Percentiles rank a stretch among this genome's conserved stretches.
phyloP scores from a whole-genome alignment of 306 rosid genomes.

The Citrullus amarus region DNA sequence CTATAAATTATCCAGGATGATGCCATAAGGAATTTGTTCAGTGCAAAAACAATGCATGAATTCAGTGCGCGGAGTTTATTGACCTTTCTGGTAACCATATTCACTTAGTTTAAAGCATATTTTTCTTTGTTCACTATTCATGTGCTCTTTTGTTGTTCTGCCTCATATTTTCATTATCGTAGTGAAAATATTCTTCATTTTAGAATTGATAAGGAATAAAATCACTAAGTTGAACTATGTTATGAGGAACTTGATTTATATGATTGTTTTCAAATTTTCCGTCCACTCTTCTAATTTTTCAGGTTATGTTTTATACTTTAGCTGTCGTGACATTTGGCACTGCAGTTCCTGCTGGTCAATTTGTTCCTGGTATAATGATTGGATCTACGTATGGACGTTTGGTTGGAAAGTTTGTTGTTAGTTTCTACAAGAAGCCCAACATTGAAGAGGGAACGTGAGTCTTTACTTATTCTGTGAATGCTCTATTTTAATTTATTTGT shows the following conservation, averaged over 20 bases:
- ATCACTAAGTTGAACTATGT: not conserved
- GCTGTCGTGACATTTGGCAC: conserved; percentile 94
- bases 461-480: not conserved
- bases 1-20: conserved; percentile 56
- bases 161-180: not conserved
- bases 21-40: conserved; percentile 94
- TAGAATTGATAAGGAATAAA: not conserved
- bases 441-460: conserved; percentile 99
- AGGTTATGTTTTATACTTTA: conserved; percentile 89
- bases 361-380: conserved; percentile 96
- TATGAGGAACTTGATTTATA: not conserved
- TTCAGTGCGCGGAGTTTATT: conserved; percentile 87
- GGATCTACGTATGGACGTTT: conserved; percentile 98
- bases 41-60: conserved; percentile 94
- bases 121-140: not conserved
- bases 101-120: not conserved
- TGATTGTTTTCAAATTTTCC: conserved; percentile 4
- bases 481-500: not conserved
- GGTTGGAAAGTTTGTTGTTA: conserved; percentile 90
- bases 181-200: not conserved
- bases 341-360: conserved; percentile 95
- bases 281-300: conserved; percentile 23
- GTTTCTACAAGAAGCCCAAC: conserved; percentile 70
- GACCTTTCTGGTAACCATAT: conserved; percentile 69
- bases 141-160: not conserved